Evolutionary conservation across 2,329 filamentous ascomycete species (phyloP).

Genomic region (Chaetothyriales sp.): DNA sequence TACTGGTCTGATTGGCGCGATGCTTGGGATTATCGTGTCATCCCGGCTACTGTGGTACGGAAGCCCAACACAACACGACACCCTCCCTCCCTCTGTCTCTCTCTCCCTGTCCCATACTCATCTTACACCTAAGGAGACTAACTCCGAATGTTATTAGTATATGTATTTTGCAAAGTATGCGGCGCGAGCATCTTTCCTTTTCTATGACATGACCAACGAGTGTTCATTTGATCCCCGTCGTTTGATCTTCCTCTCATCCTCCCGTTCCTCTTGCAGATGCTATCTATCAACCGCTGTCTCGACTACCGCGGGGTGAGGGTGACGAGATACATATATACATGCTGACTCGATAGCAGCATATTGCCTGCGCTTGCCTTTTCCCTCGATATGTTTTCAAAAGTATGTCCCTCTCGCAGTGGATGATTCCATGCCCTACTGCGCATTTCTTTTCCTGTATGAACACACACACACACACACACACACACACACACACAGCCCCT

Average conservation of each 20-base stretch:
- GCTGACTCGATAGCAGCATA: slow-evolving; percentile 41
- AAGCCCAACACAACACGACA: too few species aligned
- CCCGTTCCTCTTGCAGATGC: too few species aligned
- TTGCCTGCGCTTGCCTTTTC: slow-evolving; percentile 77
- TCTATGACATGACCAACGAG: slow-evolving; percentile 18
- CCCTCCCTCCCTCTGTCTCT: too few species aligned
- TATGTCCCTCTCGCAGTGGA: not conserved
- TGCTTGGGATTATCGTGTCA: slow-evolving; percentile 78
- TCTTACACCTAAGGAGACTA: not conserved
- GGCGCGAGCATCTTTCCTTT: slow-evolving; percentile 6
- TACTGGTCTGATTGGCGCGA: slow-evolving; percentile 73
- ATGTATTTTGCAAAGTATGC: slow-evolving; percentile 89
- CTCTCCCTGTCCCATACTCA: not conserved
- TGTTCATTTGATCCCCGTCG: not conserved
- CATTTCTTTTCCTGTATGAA: too few species aligned
- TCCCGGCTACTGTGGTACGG: slow-evolving; percentile 55
- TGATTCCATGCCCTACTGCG: too few species aligned
- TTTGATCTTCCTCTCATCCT: slow-evolving; percentile 1
- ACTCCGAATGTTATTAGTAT: slow-evolving; percentile 31
- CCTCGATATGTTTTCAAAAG: slow-evolving; percentile 63
- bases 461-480: too few species aligned
- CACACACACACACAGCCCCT: too few species aligned
- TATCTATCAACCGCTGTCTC: too few species aligned
- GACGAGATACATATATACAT: not conserved
- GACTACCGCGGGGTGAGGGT: too few species aligned